phyloP scores from a whole-genome alignment of 2,329 filamentous ascomycete genomes.

The Alternaria triticimaculans region DNA sequence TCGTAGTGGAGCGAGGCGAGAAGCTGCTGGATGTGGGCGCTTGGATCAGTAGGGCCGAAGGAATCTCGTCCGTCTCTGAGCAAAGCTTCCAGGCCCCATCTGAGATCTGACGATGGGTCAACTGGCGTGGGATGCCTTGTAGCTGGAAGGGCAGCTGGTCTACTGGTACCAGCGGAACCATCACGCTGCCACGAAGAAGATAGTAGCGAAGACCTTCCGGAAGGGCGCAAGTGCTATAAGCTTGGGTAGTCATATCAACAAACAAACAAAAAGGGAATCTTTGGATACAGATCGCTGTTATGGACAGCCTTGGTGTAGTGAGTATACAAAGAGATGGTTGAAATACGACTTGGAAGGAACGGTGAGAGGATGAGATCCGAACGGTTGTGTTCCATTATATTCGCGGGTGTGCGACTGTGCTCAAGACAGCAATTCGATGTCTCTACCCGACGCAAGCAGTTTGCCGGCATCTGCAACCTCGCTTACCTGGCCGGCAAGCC shows the following conservation, averaged over 20 bases:
- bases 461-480: neutral
- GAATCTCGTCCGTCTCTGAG: slow-evolving; percentile 18
- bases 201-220: slow-evolving; percentile 42
- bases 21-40: neutral
- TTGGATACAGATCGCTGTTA: neutral
- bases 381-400: slow-evolving; percentile 1
- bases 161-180: slow-evolving; percentile 51
- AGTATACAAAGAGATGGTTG: neutral
- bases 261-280: neutral
- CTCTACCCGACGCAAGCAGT: slow-evolving; percentile 6
- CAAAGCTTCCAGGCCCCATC: slow-evolving; percentile 35
- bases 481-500: neutral
- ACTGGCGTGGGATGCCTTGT: slow-evolving; percentile 43
- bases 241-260: slow-evolving; percentile 9
- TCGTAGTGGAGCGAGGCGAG: neutral
- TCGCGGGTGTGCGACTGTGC: neutral
- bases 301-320: neutral
- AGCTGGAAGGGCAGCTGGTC: slow-evolving; percentile 54
- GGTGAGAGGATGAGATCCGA: neutral
- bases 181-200: slow-evolving; percentile 45
- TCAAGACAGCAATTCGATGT: slow-evolving; percentile 22
- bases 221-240: slow-evolving; percentile 1
- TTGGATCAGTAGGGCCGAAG: slow-evolving; percentile 15
- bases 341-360: neutral
- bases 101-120: slow-evolving; percentile 37